These are phyloP conservation scores for Begonia fuchsioides DNA, from an alignment of 306 rosid genomes.

Conservation along the genomic window DNA sequence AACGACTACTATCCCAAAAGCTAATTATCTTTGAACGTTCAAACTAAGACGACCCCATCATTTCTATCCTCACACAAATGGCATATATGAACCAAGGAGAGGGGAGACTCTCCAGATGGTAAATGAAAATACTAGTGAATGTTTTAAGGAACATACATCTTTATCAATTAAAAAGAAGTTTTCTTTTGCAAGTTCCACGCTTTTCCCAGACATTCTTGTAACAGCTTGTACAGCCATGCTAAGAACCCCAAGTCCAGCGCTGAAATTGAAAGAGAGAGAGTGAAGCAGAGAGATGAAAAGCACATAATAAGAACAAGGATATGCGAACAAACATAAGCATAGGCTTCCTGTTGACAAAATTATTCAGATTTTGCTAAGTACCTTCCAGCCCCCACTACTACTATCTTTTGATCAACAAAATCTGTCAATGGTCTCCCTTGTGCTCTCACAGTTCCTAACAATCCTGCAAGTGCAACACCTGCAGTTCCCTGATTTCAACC, in stretches of 20 bases:
- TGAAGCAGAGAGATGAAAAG: constrained; percentile 1
- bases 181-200: constrained; percentile 43
- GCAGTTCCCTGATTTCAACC: constrained; percentile 78
- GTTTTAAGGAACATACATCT: constrained; percentile 37
- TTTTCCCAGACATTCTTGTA: constrained; percentile 58
- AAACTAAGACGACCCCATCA: no score
- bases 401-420: constrained; percentile 81
- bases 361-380: constrained; percentile 13
- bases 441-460: constrained; percentile 87
- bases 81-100: background rate
- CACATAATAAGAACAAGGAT: constrained; percentile 9
- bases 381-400: constrained; percentile 99
- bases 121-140: constrained; percentile 2
- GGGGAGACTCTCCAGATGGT: constrained; percentile 1
- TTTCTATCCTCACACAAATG: no score
- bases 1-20: no score
- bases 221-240: constrained; percentile 70
- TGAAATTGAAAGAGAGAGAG: constrained; percentile 21
- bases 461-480: constrained; percentile 98
- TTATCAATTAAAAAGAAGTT: constrained; percentile 72
- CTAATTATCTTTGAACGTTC: no score
- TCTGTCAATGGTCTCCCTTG: constrained; percentile 83
- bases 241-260: constrained; percentile 98
- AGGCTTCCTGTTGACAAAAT: background rate
- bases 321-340: constrained; percentile 7